Evolutionary conservation across 805 yeast genomes (phyloP), one percentile per base, ranked within the genome.

Genomic region (Candida montana): DNA sequence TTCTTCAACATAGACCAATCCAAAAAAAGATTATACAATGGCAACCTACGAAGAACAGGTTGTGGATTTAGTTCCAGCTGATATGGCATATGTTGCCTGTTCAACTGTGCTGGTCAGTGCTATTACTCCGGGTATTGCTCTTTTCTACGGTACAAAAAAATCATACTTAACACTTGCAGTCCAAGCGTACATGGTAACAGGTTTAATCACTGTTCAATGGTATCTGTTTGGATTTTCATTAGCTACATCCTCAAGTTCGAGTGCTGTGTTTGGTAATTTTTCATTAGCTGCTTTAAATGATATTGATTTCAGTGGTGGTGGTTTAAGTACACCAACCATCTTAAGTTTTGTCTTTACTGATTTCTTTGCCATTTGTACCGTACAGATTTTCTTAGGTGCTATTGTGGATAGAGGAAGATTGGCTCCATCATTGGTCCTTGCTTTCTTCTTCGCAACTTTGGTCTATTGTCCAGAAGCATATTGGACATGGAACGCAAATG

Each of bases 171-270:
- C 91, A 11, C 75, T 88, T 75, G 77, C 87, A 24, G 81, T 93
- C 78, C 81, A 81, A 27, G 78, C 79, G n/a, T 65, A 86, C 35
- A 69, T 81, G 68, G 73, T 86, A 10, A 81, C 87, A 2, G 74
- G 82, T 50, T 72, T 87, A 7, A 84, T 83, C 9, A 71, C 77
- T 35, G 77, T 88, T 57, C 95, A 88, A 59, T 91, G 98, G 98
- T 91, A 87, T 62, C 83, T 91, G 57, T 90, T 97, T 95, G 97
- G 96, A 7, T 90, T 86, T 61, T 86, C 96, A 1, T 66, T 91
- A 31, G 93, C 97, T 5, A 86, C 89, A 54, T 81, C 93, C 0
- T 58, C 72, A 17, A 74, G 84, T 0, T 86, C 95, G 1, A 28
- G 59, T 0, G 67, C 81, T 31, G 87, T 86, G 59, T 89, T 78